These are phyloP conservation scores for Cubamyces lactineus DNA, from an alignment of 768 basidiomycete genomes.

Conservation along the genomic window DNA sequence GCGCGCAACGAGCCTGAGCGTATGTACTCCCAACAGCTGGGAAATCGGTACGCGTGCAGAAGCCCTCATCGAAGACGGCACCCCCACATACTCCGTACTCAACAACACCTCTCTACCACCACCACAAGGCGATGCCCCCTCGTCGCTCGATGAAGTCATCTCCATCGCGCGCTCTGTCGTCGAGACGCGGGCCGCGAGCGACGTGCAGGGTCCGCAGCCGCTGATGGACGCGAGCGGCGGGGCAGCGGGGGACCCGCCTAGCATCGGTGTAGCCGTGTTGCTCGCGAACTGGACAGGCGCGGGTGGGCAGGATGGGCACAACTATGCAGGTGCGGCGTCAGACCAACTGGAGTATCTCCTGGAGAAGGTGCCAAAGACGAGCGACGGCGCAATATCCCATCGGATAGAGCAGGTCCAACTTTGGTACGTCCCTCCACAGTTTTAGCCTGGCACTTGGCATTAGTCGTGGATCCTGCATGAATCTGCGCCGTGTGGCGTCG, in stretches of 20 bases:
- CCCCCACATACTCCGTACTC: conserved; percentile 50
- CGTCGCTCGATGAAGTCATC: conserved; percentile 56
- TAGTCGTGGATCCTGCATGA: too few relatives aligned
- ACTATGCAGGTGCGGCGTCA: conserved; percentile 65
- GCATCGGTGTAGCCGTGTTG: conserved; percentile 72
- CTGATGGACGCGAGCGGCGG: conserved; percentile 54
- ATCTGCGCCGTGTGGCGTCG: background rate
- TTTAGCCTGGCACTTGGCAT: background rate
- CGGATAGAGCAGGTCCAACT: conserved; percentile 68
- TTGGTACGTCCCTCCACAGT: conserved; percentile 50
- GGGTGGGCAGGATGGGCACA: conserved; percentile 42
- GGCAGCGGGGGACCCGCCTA: conserved; percentile 78
- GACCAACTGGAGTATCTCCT: conserved; percentile 70
- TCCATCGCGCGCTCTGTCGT: conserved; percentile 56
- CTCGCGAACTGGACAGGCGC: conserved; percentile 58
- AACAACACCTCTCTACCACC: conserved; percentile 32
- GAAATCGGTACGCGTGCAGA: conserved; percentile 55
- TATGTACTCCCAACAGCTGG: conserved; percentile 42
- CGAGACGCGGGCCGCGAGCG: conserved; percentile 46
- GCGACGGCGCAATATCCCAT: conserved; percentile 84
- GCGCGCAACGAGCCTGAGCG: background rate
- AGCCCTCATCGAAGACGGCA: conserved; percentile 53
- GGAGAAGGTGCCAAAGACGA: conserved; percentile 57
- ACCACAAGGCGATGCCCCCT: conserved; percentile 34
- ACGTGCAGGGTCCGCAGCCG: conserved; percentile 55